Base-by-base conservation (phyloP, 1,284 basidiomycete species). In the Austroboletus niveus region DNA sequence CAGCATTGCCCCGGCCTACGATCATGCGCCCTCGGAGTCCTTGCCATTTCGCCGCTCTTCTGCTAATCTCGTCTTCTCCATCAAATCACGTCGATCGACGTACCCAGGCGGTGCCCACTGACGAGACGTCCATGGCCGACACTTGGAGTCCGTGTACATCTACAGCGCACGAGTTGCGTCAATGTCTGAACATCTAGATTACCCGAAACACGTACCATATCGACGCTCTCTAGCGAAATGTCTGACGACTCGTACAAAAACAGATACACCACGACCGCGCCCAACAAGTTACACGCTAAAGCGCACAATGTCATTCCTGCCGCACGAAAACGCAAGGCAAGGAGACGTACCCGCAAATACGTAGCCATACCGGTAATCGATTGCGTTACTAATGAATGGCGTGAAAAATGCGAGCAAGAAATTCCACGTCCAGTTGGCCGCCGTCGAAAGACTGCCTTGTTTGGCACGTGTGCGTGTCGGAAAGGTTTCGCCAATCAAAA, bases 361-460 rank as follows among this genome's bases (percentile, higher is more conserved):
- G 65, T 84, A 91, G 2, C 89, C 88, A 65, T 88, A 91, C 32
- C 75, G 71, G 69, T 81, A 89, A 6, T 72, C 42, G 62, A 88
- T 89, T 5, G 74, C 70, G 32, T 62, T 66, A 5, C 70, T 71
- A 60, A 87, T 86, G 68, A 86, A 85, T 2, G 84, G 84, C 14
- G 84, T 86, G 72, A 89, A 89, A 77, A 88, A 89, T 2, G 82
- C 82, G 53, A 90, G 72, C 49, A 89, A 72, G 75, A 91, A 90
- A 68, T 89, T 89, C 80, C 80, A 86, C 5, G 80, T 68, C 86
- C 85, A 85, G 72, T 85, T 85, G 40, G 75, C 74, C 0, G 84
- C 77, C 0, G 87, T 89, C 1, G 88, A 78, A 36, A 92, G 68
- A 15, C 86, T 80, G 11, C 82, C 87, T 64, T 91, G 89, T 69